Base-by-base conservation (phyloP, 2,329 filamentous ascomycete species). In the Calonectria pteridis region DNA sequence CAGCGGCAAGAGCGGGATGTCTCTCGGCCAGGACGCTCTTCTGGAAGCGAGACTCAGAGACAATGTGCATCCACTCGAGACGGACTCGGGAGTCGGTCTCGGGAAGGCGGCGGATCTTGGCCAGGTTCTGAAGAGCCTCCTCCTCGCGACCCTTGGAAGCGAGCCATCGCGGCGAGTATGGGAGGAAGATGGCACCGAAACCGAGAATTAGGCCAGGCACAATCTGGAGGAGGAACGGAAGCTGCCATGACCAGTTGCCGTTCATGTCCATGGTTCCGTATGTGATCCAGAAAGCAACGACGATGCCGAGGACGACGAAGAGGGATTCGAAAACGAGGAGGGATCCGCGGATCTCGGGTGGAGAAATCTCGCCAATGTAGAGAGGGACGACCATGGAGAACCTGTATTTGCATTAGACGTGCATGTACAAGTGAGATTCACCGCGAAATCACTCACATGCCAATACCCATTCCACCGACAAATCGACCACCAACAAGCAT, bases 361-460 rank as follows among this genome's bases (percentile, higher is more conserved):
- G 87, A 0, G 87, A 86, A 7, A 88, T 85, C 75, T 88, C 87
- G 51, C 85, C 84, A 73, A 86, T 90, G 75, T 85, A 84, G 5
- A 86, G 83, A 16, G 84, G 87, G 55, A 86, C 81, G 16, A 83
- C 78, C 82, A 82, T 84, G 43, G 81, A 82, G 28, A 81, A 66
- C 63, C 76, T 77, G 4, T 13, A 20, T 2, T 29, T 23, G 31
- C 33, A 14, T 14, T 20, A 59, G 53, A 28, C 13, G 16, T 62
- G 59, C 20, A 58, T 14, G 9, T 2, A 33, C n/a, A n/a, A n/a
- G n/a, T n/a, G 0, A 9, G n/a, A 10, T 16, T 20, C 1, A 6
- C 1, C 9, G 6, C 6, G 18, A 29, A 20, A 31, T 16, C 14
- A 72, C 78, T 20, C 35, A 79, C 81, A 80, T 83, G 77, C 86